phyloP scores from a whole-genome alignment of 2,329 filamentous ascomycete species.

The Hypomyces perniciosus region DNA sequence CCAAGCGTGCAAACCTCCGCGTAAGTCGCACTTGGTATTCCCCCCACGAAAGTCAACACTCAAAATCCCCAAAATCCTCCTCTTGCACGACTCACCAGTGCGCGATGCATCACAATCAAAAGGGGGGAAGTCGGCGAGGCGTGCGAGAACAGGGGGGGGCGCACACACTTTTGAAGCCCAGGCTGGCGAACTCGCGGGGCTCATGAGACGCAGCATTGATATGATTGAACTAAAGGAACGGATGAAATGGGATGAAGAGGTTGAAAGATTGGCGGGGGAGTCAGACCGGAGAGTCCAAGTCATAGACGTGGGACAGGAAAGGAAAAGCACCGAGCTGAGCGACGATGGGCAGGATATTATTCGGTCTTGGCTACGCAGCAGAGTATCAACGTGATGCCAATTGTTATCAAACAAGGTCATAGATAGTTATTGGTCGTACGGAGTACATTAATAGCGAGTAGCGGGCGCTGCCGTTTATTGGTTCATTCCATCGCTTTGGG shows the following conservation, averaged over 20 bases:
- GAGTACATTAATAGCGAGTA: too few species aligned
- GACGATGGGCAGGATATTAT: too few species aligned
- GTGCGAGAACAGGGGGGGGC: neutral
- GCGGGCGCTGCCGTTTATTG: too few species aligned
- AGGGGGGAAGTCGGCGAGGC: neutral
- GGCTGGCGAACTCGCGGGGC: slow-evolving; percentile 38
- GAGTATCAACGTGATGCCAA: too few species aligned
- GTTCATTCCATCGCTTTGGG: too few species aligned
- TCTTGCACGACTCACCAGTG: slow-evolving; percentile 39
- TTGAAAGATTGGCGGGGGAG: slow-evolving; percentile 28
- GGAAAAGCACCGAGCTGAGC: neutral
- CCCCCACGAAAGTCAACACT: slow-evolving; percentile 43
- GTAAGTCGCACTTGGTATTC: slow-evolving; percentile 40
- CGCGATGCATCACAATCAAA: neutral
- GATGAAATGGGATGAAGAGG: slow-evolving; percentile 35
- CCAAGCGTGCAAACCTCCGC: slow-evolving; percentile 23
- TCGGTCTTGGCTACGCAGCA: too few species aligned
- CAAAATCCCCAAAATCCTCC: slow-evolving; percentile 42
- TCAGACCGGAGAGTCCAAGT: slow-evolving; percentile 33
- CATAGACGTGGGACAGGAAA: slow-evolving; percentile 30
- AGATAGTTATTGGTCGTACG: too few species aligned
- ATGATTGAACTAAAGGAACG: slow-evolving; percentile 40
- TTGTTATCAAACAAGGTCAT: too few species aligned
- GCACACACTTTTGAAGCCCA: slow-evolving; percentile 41
- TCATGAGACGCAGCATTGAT: slow-evolving; percentile 46